A percentile compares a stretch with the other conserved stretches of the same genome.
Conservation (phyloP, 805 yeast genomes). For the Kazachstania taianensis region DNA sequence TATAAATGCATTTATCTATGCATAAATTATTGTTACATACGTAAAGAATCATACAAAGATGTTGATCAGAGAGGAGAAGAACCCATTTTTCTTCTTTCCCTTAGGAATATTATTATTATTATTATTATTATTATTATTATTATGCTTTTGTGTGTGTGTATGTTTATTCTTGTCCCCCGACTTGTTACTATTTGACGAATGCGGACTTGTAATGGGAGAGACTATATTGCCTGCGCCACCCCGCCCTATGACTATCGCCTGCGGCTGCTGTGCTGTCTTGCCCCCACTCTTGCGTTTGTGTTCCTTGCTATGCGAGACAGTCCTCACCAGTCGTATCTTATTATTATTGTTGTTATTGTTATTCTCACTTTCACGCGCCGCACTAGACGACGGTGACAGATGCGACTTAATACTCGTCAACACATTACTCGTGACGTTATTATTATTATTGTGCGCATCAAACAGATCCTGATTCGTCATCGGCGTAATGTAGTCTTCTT, state of each 20-base stretch:
- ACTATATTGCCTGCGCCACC: conserved; percentile 31
- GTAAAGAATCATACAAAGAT: conserved; percentile 6
- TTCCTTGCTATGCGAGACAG: neutral
- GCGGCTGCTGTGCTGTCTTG: neutral
- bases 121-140: conserved; percentile 2
- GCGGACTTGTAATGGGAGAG: conserved; percentile 14
- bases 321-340: no score
- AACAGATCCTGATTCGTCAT: conserved; percentile 4
- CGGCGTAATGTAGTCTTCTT: conserved; percentile 5
- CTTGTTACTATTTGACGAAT: neutral
- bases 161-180: conserved; percentile 3
- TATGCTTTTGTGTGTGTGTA: conserved; percentile 1
- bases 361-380: no score
- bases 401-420: conserved; percentile 2
- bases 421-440: neutral
- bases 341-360: neutral
- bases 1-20: no score
- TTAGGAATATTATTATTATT: conserved; percentile 1
- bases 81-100: conserved; percentile 5
- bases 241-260: conserved; percentile 23
- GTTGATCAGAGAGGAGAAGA: conserved; percentile 5
- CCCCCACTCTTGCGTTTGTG: neutral
- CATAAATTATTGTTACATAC: no score
- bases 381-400: neutral
- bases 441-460: conserved; percentile 1